Evolutionary conservation across 2,329 filamentous ascomycete genomes (phyloP), one percentile per base, ranked within the genome.

Genomic region (Xylaria sp.): DNA sequence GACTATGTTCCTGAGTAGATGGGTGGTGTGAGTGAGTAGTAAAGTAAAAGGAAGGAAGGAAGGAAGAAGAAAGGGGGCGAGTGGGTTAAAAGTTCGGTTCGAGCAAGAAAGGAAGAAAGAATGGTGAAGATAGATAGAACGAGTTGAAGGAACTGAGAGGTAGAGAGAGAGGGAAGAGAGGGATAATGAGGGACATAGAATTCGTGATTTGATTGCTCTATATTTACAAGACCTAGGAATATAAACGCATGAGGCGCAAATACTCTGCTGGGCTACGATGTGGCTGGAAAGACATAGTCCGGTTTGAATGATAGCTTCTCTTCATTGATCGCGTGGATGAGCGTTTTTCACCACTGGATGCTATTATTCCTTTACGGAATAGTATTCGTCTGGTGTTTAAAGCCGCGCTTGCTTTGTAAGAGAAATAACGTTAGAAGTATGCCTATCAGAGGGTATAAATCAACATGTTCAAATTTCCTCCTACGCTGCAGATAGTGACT

Each of bases 1-100:
- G 87, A 90, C 76, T 90, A 76, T 70, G 56, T 81, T 20, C 56
- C 71, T 0, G 75, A 77, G 68, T 72, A 55, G 57, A 56, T 28
- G 20, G 10, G n/a, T 15, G 13, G 5, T 18, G 46, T 25, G 25
- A 25, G 28, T 23, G 34, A 56, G 41, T 12, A 8, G 20, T 20
- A 37, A 7, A 25, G 41, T 2, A 18, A n/a, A n/a, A 37, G 37
- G 41, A 37, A 7, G 13, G 23, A 20, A 28, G 15, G 25, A 32
- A 37, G 37, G 41, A 37, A 7, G 13, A 18, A 20, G 20, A 10
- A 18, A 32, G 18, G 3, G 46, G 44, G 25, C 1, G 46, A 51
- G 23, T n/a, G 6, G 41, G 18, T 6, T 13, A 20, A n/a, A 37
- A 37, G 34, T 10, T 10, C 34, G 34, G 8, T 9, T 46, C 4